These are phyloP conservation scores for Chaetomiaceae sp. DNA, from an alignment of 2,329 filamentous ascomycete genomes.

Conservation along the genomic window DNA sequence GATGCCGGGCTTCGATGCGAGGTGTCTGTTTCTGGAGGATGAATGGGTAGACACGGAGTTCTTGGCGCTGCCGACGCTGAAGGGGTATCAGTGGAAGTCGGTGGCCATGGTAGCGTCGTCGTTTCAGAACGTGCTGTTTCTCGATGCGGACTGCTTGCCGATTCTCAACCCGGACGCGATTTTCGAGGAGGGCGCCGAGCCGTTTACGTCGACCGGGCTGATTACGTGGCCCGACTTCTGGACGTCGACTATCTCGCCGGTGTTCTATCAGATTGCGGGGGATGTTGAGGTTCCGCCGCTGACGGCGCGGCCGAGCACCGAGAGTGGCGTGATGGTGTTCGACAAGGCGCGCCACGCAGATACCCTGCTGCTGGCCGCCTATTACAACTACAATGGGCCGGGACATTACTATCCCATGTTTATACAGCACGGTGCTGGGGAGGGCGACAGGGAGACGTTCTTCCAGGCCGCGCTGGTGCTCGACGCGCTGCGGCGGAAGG, in stretches of 20 bases:
- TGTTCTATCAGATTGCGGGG: conserved; percentile 40
- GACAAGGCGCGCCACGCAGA: conserved; percentile 42
- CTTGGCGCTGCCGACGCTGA: conserved; percentile 20
- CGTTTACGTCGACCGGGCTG: conserved; percentile 46
- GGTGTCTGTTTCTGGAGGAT: conserved; percentile 30
- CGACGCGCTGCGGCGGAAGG: conserved; percentile 32
- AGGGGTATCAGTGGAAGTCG: conserved; percentile 50
- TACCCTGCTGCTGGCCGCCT: conserved; percentile 43
- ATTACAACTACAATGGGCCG: conserved; percentile 52
- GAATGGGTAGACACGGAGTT: conserved; percentile 19
- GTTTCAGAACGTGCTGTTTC: conserved; percentile 52
- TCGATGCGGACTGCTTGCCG: conserved; percentile 53
- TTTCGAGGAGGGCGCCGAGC: conserved; percentile 39
- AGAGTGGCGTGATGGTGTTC: conserved; percentile 43
- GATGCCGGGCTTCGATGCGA: conserved; percentile 27
- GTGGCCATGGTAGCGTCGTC: conserved; percentile 52
- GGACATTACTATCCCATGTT: conserved; percentile 44
- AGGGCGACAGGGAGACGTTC: conserved; percentile 46
- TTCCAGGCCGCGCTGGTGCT: conserved; percentile 38
- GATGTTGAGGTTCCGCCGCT: conserved; percentile 28
- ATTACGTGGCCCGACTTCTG: conserved; percentile 54
- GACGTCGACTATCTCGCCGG: conserved; percentile 35
- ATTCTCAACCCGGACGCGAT: conserved; percentile 33
- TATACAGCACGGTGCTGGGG: conserved; percentile 36
- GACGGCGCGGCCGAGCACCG: conserved; percentile 33